These are phyloP conservation scores for Alectoria sarmentosa DNA, from an alignment of 495 filamentous ascomycete species.

Conservation along the genomic window DNA sequence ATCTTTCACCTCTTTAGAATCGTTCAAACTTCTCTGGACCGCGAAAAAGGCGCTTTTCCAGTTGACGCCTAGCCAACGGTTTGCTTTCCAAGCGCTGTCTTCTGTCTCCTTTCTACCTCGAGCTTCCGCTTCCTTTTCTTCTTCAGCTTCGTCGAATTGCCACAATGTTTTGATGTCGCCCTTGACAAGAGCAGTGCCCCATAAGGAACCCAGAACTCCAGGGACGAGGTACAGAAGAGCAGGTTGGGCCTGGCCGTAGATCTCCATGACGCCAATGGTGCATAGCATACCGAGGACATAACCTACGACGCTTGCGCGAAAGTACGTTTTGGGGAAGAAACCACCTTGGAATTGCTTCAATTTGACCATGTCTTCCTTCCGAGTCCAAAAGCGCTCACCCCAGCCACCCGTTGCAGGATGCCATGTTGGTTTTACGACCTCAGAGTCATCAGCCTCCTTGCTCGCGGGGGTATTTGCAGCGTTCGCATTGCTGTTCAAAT, in stretches of 20 bases:
- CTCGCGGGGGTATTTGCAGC: slow-evolving; percentile 24
- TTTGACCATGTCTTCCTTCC: slow-evolving; percentile 24
- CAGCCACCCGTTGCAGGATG: slow-evolving; percentile 59
- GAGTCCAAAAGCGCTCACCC: slow-evolving; percentile 82
- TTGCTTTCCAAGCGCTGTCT: slow-evolving; percentile 23
- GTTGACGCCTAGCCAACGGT: slow-evolving; percentile 21
- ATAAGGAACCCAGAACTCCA: slow-evolving; percentile 65
- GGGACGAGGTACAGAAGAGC: slow-evolving; percentile 92
- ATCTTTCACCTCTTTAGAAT: background rate
- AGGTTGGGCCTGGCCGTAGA: slow-evolving; percentile 77
- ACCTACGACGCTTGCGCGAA: slow-evolving; percentile 68
- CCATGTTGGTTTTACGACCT: slow-evolving; percentile 48
- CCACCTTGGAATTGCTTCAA: slow-evolving; percentile 14
- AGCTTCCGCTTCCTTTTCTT: slow-evolving; percentile 30
- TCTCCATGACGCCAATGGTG: slow-evolving; percentile 70
- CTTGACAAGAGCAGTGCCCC: slow-evolving; percentile 66
- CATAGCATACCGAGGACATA: slow-evolving; percentile 74
- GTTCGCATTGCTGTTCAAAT: slow-evolving; percentile 28
- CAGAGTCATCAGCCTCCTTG: slow-evolving; percentile 25
- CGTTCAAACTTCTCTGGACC: background rate
- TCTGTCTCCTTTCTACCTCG: slow-evolving; percentile 17
- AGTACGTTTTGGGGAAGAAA: slow-evolving; percentile 79
- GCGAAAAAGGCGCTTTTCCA: background rate
- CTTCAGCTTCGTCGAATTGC: slow-evolving; percentile 65
- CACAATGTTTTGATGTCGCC: slow-evolving; percentile 71